Evolutionary conservation across 2,329 filamentous ascomycete genomes (phyloP).

Genomic region (Pseudogymnoascus sp.): DNA sequence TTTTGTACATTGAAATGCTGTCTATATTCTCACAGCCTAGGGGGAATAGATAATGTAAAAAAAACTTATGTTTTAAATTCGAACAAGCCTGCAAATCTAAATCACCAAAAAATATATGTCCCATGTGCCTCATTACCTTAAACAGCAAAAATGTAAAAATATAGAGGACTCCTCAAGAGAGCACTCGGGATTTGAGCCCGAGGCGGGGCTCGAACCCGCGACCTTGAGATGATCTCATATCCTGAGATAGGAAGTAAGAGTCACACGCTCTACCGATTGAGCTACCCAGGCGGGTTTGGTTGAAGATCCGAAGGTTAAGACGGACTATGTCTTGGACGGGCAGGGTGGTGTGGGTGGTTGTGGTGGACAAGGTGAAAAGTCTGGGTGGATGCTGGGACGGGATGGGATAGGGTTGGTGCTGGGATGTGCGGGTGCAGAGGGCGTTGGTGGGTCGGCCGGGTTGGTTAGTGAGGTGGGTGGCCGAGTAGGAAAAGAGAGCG

Average conservation of each 20-base stretch:
- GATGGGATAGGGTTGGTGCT: background rate
- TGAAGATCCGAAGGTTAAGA: background rate
- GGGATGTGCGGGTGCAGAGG: background rate
- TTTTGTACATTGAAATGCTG: background rate
- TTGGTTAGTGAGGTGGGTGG: conserved; percentile 2
- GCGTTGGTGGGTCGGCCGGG: background rate
- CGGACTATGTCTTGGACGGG: background rate
- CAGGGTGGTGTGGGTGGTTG: background rate
- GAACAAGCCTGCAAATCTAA: background rate
- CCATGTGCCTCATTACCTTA: background rate
- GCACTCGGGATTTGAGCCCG: conserved; percentile 5
- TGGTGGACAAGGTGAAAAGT: background rate
- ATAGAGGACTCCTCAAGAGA: background rate
- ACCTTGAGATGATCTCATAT: conserved; percentile 8
- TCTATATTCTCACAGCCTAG: too few relatives aligned
- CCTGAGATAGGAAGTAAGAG: conserved; percentile 38
- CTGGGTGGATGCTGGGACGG: background rate
- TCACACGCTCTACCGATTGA: conserved; percentile 70
- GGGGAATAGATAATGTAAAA: background rate
- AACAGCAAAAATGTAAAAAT: background rate
- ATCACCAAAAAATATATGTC: background rate
- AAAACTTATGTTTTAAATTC: background rate
- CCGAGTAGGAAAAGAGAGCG: background rate
- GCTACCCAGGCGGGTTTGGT: conserved; percentile 35
- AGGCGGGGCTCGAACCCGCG: conserved; percentile 6